Evolutionary conservation across 164 flowering plant species (phyloP).

Genomic region (Stephania yunnanensis): DNA sequence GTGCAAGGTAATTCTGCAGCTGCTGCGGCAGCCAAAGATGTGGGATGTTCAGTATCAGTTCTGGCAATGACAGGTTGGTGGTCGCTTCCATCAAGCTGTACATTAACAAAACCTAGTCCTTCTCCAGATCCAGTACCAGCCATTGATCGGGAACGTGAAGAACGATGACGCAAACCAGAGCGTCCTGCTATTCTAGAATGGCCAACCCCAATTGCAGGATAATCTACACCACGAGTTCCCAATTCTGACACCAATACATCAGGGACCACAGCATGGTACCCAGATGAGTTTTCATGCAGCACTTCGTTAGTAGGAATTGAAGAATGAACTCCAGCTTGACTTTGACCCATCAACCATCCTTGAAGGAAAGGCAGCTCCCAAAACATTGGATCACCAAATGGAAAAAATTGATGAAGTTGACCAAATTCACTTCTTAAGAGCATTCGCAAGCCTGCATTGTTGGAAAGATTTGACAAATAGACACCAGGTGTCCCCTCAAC

Average conservation of each 20-base stretch:
- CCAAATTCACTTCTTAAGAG: constrained; percentile 29
- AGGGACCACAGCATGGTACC: constrained; percentile 21
- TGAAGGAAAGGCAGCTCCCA: constrained; percentile 93
- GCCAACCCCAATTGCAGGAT: constrained; percentile 22
- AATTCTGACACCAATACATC: constrained; percentile 20
- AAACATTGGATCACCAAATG: constrained; percentile 49
- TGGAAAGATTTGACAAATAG: constrained; percentile 21
- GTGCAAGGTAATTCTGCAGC: constrained; percentile 96
- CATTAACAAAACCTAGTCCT: constrained; percentile 25
- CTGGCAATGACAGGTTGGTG: constrained; percentile 47
- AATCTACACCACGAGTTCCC: constrained; percentile 20
- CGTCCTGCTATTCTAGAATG: constrained; percentile 42
- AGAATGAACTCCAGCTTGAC: constrained; percentile 53
- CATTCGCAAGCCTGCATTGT: constrained; percentile 25
- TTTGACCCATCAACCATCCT: constrained; percentile 91
- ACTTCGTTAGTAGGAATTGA: constrained; percentile 29
- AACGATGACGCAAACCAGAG: constrained; percentile 42
- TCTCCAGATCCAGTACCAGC: constrained; percentile 37
- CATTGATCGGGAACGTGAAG: constrained; percentile 38
- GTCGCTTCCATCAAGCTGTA: constrained; percentile 36
- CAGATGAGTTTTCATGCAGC: constrained; percentile 32
- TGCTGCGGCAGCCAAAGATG: constrained; percentile 77
- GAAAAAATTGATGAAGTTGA: constrained; percentile 41
- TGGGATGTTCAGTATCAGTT: constrained; percentile 67
- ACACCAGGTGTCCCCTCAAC: constrained; percentile 17